Base-by-base conservation (phyloP, 305 asterid genomes). In the Euphrasia arctica region DNA sequence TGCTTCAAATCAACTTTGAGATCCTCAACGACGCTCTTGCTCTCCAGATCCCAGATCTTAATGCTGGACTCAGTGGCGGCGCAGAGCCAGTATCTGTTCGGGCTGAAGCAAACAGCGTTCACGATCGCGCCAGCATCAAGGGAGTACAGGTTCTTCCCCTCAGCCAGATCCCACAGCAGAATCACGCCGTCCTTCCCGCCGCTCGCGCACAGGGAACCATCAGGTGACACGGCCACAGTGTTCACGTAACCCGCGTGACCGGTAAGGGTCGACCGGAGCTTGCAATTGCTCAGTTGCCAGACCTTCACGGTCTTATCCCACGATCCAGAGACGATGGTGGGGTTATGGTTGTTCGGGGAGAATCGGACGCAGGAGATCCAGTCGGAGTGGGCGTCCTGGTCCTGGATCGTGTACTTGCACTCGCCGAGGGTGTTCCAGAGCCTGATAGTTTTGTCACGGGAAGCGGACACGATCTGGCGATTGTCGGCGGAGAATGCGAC, bases 321-420 rank as follows among this genome's bases (percentile, higher is more conserved):
- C 2, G 52, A 47, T 11, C 52, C 52, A 7, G 52, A 47, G 52
- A 47, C 52, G 18, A 47, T 47, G 52, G 52, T 47, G 52, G 52
- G 52, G 8, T 47, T 1, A 18, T 18, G 22, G 22, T 18, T 48
- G 18, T n/a, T 48, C 15, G 52, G 52, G 52, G 52, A 48, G 52
- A 48, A 48, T 13, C 52, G 52, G 7, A 48, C 52, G 22, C 52
- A 48, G 2, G 52, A 48, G 22, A 48, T 14, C 52, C 52, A 48
- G 7, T 48, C 52, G 52, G 52, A 12, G 52, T 48, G 52, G 8
- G 52, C 14, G 52, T 48, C 52, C 18, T 5, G 8, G 52, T 48
- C 52, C 52, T 48, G 52, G 7, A 48, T 48, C 22, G 52, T 48
- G 52, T 48, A 48, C 22, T 48, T 48, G 52, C 52, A 48, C 52